phyloP scores from a whole-genome alignment of 345 rosid species.

The Ceriops decandra region DNA sequence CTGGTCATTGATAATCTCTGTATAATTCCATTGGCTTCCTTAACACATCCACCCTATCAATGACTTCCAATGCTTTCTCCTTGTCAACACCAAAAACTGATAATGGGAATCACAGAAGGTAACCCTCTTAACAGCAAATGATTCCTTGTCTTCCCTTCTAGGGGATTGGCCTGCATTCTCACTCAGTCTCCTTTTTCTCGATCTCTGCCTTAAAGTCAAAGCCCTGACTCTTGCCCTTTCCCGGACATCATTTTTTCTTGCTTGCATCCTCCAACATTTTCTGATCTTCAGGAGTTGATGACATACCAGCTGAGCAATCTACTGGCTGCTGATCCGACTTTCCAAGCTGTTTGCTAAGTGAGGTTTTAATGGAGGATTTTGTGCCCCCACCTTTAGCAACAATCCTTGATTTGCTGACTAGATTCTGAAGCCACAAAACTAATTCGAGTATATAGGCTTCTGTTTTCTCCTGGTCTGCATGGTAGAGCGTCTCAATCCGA shows the following conservation, averaged over 20 bases:
- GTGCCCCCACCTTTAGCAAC: conserved; percentile 3
- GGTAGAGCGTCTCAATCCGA: conserved; percentile 79
- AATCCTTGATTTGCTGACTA: conserved; percentile 49
- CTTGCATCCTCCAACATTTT: conserved; percentile 33
- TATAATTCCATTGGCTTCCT: conserved; percentile 6
- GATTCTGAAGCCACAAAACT: conserved; percentile 75
- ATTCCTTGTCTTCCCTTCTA: conserved; percentile 40
- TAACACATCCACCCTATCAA: conserved; percentile 44
- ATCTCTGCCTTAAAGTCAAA: conserved; percentile 32
- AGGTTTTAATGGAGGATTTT: conserved; percentile 21
- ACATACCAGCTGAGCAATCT: conserved; percentile 18
- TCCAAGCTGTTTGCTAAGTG: neutral
- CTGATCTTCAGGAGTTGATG: conserved; percentile 39
- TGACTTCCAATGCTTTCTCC: conserved; percentile 55
- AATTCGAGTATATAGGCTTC: conserved; percentile 78
- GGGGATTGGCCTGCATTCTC: conserved; percentile 42
- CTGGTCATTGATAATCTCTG: no score
- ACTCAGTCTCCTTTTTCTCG: conserved; percentile 47
- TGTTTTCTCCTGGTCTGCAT: conserved; percentile 74
- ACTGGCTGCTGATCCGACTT: conserved; percentile 21
- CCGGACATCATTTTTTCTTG: conserved; percentile 23
- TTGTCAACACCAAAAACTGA: conserved; percentile 48
- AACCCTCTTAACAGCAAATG: conserved; percentile 31
- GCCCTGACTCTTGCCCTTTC: conserved; percentile 49
- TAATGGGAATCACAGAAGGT: conserved; percentile 42